Evolutionary conservation across 2,329 filamentous ascomycete genomes (phyloP), one percentile per base, ranked within the genome.

Genomic region (Aureobasidium leucospermi): DNA sequence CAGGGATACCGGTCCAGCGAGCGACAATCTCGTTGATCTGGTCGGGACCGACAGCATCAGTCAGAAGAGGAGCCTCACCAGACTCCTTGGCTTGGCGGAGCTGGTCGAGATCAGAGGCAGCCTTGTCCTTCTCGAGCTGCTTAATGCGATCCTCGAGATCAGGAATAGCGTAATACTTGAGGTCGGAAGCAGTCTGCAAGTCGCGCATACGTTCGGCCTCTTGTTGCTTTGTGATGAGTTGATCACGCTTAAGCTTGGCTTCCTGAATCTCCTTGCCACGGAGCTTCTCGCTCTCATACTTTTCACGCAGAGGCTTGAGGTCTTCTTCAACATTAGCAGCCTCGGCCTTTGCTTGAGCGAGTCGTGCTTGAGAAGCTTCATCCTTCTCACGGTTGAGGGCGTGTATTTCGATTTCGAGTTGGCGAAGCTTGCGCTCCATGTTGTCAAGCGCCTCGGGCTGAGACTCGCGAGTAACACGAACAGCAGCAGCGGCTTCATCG

Each of bases 1-100:
- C 90, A 1, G 94, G 94, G 67, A 99, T 99, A 64, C 94, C 94
- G n/a, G 94, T 99, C 90, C 92, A 96, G 62, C 91, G 87, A 58
- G 89, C 88, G 57, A 99, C 94, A 63, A 99, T 99, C 71, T 97
- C 93, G 72, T 99, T 97, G 81, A 99, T 99, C 74, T 99, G 92
- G 65, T 99, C 94, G 10, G 92, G 91, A 6, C 94, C 94, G 65
- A 99, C 94, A 48, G 94, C 84, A 71, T 99, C 94, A 3, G 92
- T 95, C 58, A 97, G 83, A 73, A 97, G 86, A 42, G 55, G 55
- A 28, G 89, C 71, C 60, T 83, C 84, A 57, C 85, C 76, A 32
- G 83, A 83, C 4, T 79, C 74, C 32, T 45, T 19, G 38, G 88
- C 89, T 31, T 78, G 74, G 32, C 76, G 75, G 43, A 75, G 74